Percentiles rank a stretch among this genome's conserved stretches.
Conservation (phyloP, 306 rosid genomes). For the Trifolium pratense region DNA sequence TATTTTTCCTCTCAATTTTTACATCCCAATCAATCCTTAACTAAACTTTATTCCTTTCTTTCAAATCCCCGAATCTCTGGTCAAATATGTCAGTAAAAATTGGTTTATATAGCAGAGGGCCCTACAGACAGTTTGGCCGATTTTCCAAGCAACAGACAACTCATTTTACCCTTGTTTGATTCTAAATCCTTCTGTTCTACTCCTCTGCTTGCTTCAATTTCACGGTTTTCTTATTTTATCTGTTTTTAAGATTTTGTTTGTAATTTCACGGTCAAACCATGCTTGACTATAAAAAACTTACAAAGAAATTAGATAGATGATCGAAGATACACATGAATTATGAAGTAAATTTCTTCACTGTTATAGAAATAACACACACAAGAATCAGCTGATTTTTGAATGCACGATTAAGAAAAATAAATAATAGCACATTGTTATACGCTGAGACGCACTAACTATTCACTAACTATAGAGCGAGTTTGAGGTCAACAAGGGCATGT, state of each 20-base stretch:
- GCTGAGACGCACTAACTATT: not conserved
- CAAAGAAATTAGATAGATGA: not conserved
- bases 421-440: not conserved
- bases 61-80: no score
- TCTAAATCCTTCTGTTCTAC: not conserved
- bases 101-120: not conserved
- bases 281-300: not conserved
- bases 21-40: no score
- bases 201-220: not conserved
- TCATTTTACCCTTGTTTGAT: not conserved
- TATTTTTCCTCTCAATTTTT: no score
- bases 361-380: not conserved
- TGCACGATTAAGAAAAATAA: not conserved
- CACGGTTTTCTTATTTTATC: not conserved
- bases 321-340: not conserved
- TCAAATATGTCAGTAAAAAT: no score
- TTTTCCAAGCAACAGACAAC: not conserved
- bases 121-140: not conserved
- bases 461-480: constrained; percentile 46
- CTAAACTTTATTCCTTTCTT: no score
- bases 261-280: not conserved
- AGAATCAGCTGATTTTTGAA: not conserved
- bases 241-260: not conserved
- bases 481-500: constrained; percentile 48
- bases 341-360: not conserved